Conservation (phyloP, 169 alveolate genomes). For the Toxoplasma gondii region DNA sequence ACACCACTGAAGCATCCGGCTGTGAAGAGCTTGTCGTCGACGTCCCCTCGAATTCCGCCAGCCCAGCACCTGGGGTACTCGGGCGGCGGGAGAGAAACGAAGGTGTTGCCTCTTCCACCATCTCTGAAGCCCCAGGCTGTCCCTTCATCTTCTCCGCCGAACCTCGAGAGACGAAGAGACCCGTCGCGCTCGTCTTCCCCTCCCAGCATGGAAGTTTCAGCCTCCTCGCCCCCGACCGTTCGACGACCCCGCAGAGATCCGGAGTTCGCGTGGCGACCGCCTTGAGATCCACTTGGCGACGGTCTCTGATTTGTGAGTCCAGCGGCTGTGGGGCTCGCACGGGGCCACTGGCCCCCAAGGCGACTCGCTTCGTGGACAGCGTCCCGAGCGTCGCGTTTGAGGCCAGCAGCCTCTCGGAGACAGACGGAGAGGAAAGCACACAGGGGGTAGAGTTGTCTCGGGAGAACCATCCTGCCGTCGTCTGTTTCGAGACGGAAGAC, state of each 20-base stretch:
- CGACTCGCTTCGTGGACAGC: background rate
- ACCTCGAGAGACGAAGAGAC: background rate
- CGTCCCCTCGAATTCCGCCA: background rate
- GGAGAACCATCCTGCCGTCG: background rate
- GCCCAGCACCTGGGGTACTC: conserved; percentile 20
- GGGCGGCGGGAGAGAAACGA: background rate
- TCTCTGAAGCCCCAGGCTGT: background rate
- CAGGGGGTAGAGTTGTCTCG: background rate
- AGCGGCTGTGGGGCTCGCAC: background rate
- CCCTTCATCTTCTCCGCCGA: background rate
- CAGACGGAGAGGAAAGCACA: background rate
- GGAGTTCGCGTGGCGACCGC: background rate
- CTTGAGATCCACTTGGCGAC: background rate
- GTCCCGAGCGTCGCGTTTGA: background rate
- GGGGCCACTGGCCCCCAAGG: background rate
- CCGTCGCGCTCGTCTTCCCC: background rate
- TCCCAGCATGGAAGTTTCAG: background rate
- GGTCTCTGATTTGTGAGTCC: background rate
- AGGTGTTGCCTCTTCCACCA: background rate
- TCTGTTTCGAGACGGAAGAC: background rate
- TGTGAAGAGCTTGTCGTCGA: background rate
- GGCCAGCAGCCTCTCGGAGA: background rate
- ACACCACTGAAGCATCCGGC: background rate
- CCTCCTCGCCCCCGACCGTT: background rate
- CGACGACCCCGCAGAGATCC: background rate